Conservation (phyloP, 78 protist species). For the Diacronema lutheri region DNA sequence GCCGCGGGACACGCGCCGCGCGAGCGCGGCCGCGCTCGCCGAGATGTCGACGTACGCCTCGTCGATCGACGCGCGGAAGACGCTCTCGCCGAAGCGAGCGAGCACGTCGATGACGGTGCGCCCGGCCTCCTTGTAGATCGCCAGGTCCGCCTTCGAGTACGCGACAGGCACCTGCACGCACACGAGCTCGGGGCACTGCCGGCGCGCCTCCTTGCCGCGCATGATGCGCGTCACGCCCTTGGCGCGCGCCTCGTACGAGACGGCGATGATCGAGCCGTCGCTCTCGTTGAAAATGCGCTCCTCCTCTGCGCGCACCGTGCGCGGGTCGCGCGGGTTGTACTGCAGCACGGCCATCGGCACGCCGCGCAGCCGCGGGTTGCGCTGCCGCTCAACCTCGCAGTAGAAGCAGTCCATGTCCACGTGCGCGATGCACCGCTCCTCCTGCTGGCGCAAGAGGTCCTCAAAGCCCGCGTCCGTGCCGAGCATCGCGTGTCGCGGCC, state of each 20-base stretch:
- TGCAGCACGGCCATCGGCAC: constrained; percentile 34
- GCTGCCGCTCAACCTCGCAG: constrained; percentile 20
- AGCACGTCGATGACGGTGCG: neutral
- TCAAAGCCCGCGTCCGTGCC: too few relatives aligned
- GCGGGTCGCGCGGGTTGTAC: constrained; percentile 27
- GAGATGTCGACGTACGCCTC: constrained; percentile 25
- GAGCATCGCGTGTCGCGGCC: too few relatives aligned
- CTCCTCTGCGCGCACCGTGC: neutral
- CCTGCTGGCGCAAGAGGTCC: neutral
- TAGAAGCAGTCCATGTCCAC: constrained; percentile 44
- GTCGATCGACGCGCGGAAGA: constrained; percentile 33
- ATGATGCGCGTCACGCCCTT: constrained; percentile 30
- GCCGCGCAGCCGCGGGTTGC: constrained; percentile 20
- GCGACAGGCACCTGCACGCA: constrained; percentile 31
- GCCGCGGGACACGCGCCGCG: neutral
- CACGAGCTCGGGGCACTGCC: neutral
- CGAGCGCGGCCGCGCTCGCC: neutral
- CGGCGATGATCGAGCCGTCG: constrained; percentile 31
- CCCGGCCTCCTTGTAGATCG: constrained; percentile 9
- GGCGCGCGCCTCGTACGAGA: constrained; percentile 30
- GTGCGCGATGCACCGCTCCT: neutral
- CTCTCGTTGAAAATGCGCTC: neutral
- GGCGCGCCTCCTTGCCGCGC: constrained; percentile 13
- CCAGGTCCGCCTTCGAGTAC: constrained; percentile 17
- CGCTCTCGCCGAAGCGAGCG: neutral